Evolutionary conservation across 495 filamentous ascomycete genomes (phyloP), one percentile per base, ranked within the genome.

Genomic region (Saxophila tyrrhenica): DNA sequence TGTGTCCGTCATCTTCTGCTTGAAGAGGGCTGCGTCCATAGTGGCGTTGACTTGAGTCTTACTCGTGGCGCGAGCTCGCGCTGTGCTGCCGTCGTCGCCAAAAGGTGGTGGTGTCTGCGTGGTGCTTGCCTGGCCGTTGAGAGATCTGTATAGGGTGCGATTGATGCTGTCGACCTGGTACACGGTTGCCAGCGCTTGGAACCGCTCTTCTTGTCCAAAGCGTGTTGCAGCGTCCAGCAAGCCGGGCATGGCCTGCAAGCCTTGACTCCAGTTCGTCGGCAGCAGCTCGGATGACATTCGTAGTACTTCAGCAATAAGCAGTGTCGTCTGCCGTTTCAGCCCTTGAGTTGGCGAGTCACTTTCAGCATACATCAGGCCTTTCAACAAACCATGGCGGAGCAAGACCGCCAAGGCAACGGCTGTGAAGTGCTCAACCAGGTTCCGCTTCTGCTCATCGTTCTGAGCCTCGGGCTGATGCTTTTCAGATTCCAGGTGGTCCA

Each of bases 161-260:
- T 91, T 98, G 54, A 98, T 87, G 63, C 92, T 96, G 69, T 95
- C 94, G 5, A 97, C 90, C 64, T 97, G 92, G 65, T 96, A 98
- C 35, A 97, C 86, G 3, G 89, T 89, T 1, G 85, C 82, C 0
- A 86, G 87, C 17, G 89, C 86, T 42, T 84, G 73, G 57, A 88
- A 89, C 51, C 85, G 81, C n/a, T 80, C 79, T 8, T 88, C 80
- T 24, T 77, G 70, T 13, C 76, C 73, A 53, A 87, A 87, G 51
- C 78, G 75, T 3, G 87, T 75, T 2, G 89, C 90, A 3, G 85
- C 77, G 23, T 79, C 70, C 48, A 98, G 81, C 10, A 97, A 71
- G 41, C 87, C 80, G 11, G 94, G 89, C 38, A 97, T 76, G 9
- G 92, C 74, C 60, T 98, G 94, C 44, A 95, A 69, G 32, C 85